Evolutionary conservation across 768 basidiomycete species (phyloP).

Genomic region (Podaxis rugospora): DNA sequence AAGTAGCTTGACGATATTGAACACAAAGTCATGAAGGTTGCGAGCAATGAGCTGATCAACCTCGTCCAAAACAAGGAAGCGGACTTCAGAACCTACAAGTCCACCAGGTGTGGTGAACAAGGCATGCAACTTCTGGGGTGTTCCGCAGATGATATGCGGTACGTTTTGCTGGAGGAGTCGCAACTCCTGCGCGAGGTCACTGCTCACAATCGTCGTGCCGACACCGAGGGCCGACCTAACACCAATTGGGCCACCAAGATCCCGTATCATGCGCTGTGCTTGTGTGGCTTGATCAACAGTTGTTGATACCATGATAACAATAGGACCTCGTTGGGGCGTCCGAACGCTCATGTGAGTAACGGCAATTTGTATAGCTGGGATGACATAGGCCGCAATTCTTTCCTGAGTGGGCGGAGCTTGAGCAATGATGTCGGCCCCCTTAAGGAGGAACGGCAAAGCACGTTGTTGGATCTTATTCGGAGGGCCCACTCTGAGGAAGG

Average conservation of each 20-base stretch:
- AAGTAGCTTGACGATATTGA: constrained; percentile 87
- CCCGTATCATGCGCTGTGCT: constrained; percentile 92
- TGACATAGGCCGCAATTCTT: constrained; percentile 95
- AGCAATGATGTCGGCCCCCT: constrained; percentile 95
- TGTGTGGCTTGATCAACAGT: constrained; percentile 99
- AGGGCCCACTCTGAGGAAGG: constrained; percentile 72
- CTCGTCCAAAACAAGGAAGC: constrained; percentile 94
- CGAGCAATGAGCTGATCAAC: constrained; percentile 98
- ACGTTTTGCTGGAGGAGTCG: constrained; percentile 85
- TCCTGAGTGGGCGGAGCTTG: constrained; percentile 99
- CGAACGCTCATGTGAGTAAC: constrained; percentile 56
- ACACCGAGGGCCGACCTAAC: constrained; percentile 88
- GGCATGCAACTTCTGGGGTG: constrained; percentile 93
- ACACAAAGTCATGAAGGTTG: constrained; percentile 93
- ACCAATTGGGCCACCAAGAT: constrained; percentile 90
- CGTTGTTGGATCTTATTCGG: constrained; percentile 99
- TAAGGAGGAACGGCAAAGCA: constrained; percentile 90
- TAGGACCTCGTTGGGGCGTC: constrained; percentile 64
- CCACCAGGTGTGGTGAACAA: constrained; percentile 81
- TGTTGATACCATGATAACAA: constrained; percentile 93
- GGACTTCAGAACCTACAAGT: constrained; percentile 76
- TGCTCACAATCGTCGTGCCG: constrained; percentile 62
- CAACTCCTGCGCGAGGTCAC: constrained; percentile 69
- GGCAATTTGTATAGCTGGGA: constrained; percentile 83
- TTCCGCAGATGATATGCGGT: constrained; percentile 95